A percentile compares a stretch with the other conserved stretches of the same genome.
Evolutionary conservation across 2,329 filamentous ascomycete genomes (phyloP).

Genomic region (Botryotinia convoluta): DNA sequence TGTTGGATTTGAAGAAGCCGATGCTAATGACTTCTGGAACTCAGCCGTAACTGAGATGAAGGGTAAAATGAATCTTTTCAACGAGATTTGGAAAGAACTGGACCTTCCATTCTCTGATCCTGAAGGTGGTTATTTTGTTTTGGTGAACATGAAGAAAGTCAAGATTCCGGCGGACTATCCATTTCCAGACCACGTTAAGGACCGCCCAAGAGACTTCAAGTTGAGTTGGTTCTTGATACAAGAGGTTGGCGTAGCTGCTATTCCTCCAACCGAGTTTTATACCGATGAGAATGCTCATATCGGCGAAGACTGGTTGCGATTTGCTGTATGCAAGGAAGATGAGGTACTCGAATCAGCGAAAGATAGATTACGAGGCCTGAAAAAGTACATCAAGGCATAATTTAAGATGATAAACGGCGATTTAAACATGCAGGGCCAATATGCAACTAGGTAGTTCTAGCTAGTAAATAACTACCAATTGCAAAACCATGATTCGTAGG

Average conservation of each 20-base stretch:
- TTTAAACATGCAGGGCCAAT: neutral
- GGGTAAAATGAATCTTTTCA: slow-evolving; percentile 82
- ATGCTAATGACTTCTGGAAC: slow-evolving; percentile 83
- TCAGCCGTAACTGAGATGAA: slow-evolving; percentile 83
- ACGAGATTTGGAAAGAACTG: slow-evolving; percentile 73
- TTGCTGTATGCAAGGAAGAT: slow-evolving; percentile 95
- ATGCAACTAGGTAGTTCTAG: neutral
- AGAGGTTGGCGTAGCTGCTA: slow-evolving; percentile 91
- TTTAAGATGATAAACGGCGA: neutral
- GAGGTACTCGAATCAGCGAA: slow-evolving; percentile 78
- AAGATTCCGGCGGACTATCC: slow-evolving; percentile 78
- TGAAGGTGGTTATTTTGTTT: slow-evolving; percentile 95
- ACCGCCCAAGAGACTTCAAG: slow-evolving; percentile 87
- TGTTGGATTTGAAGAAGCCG: slow-evolving; percentile 89
- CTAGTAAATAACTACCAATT: neutral
- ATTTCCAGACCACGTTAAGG: slow-evolving; percentile 85
- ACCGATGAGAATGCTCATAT: slow-evolving; percentile 79
- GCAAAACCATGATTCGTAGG: neutral
- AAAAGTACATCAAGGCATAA: slow-evolving; percentile 46
- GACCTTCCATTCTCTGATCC: slow-evolving; percentile 66
- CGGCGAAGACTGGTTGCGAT: slow-evolving; percentile 89
- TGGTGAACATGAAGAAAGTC: slow-evolving; percentile 90
- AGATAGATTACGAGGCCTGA: slow-evolving; percentile 55
- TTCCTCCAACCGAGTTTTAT: slow-evolving; percentile 96
- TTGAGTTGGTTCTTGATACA: slow-evolving; percentile 96